Evolutionary conservation across 2,329 filamentous ascomycete species (phyloP), one percentile per base, ranked within the genome.

Genomic region (Aspergillus sp.): DNA sequence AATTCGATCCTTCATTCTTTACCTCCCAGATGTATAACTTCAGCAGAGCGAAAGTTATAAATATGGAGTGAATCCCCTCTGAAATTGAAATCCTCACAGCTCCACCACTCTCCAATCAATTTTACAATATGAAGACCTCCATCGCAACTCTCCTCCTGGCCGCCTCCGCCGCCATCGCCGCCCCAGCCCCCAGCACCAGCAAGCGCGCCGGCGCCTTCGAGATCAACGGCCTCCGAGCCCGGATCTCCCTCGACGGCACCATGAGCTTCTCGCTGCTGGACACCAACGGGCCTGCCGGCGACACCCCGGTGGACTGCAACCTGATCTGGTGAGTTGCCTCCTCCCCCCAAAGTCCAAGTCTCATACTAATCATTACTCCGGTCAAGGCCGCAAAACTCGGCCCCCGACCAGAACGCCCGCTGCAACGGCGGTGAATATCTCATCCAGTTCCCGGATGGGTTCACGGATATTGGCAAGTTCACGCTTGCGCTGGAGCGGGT

Each of bases 51-150:
- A 42, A 42, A 20, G 40, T 11, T 42, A 42, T 42, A 42, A 42
- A 21, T 21, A 42, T 42, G 40, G 19, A 13, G 40, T 19, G 14
- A 42, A 42, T 17, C 16, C 40, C 16, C 9, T 19, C 11, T 16
- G 10, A 42, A 19, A 11, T 20, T 7, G 3, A 41, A 3, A 20
- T 17, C n/a, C n/a, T 17, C 38, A 17, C n/a, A 17, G 20, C 38
- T 9, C 4, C 17, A 21, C 6, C 5, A 2, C 13, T 42, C 14
- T 20, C n/a, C 38, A 21, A 17, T 42, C 40, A 9, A 42, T 16
- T 6, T 20, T 16, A 42, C 40, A 60, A 60, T 59, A 60, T 63
- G 59, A 63, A 58, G 40, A 47, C 55, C 29, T 47, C 49, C 5
- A 47, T 57, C 41, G 31, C 48, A 9, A 49, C 54, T 23, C n/a